Evolutionary conservation across 2,329 filamentous ascomycete genomes (phyloP), one percentile per base, ranked within the genome.

Genomic region (Neodidymelliopsis sp.): DNA sequence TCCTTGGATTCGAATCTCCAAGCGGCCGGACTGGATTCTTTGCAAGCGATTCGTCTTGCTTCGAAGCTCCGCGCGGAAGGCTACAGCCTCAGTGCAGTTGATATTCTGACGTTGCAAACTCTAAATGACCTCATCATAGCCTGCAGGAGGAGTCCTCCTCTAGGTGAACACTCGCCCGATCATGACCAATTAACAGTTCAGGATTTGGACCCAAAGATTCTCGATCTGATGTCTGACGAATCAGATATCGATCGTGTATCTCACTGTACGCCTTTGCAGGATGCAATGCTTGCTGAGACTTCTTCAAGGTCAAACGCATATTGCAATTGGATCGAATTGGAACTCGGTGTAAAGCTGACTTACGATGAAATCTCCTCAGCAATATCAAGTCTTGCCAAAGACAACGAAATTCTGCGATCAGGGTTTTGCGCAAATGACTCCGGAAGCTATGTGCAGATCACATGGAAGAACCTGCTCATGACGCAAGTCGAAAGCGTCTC

Each of bases 201-300:
- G 3, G 35, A 36, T 5, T 7, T 50, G 10, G 23, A 36, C 12
- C 13, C 9, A 11, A 19, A 18, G 4, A 13, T 6, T 24, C 13
- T 18, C 18, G 30, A 16, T 18, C 8, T 36, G 9, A 16, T 12
- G 6, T 16, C 16, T 6, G 29, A 36, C 11, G 9, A 30, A 16
- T 18, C 36, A 15, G 38, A 53, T 0, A 62, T 70, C 27, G 52
- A 41, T 6, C 72, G 74, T 19, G 69, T 84, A 4, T 63, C 82
- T 13, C 80, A 80, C 4, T 94, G 90, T 67, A 92, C 86, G 4
- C 81, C 85, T 11, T 77, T 94, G 8, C 92, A 97, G 62, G 75
- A 81, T 13, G 86, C 90, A 2, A 95, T 96, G 90, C 78, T 96
- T 12, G 79, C 83, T 0, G 90, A 96, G 73, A 92, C 90, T 0